Evolutionary conservation across 345 rosid species (phyloP).

Genomic region (Hypericum androsaemum): DNA sequence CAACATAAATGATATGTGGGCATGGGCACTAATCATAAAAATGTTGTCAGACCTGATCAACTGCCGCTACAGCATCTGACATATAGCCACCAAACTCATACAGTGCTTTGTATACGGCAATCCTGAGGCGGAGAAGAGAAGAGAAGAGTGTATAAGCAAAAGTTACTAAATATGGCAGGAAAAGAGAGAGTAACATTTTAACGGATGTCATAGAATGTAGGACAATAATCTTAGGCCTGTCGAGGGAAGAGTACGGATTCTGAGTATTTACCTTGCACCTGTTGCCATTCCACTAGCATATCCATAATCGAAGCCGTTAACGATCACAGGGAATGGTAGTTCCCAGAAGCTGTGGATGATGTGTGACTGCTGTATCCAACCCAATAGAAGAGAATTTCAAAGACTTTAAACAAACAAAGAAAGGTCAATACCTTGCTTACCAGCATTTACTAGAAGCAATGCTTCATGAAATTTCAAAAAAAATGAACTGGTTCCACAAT

Average conservation of each 20-base stretch:
- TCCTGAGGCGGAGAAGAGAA: conserved; percentile 13
- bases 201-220: background rate
- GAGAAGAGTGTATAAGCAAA: too few relatives aligned
- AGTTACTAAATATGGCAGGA: too few relatives aligned
- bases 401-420: too few relatives aligned
- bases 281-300: conserved; percentile 47
- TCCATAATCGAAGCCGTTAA: conserved; percentile 33
- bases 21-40: too few relatives aligned
- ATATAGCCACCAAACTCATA: conserved; percentile 39
- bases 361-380: conserved; percentile 25
- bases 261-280: conserved; percentile 30
- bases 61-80: conserved; percentile 46
- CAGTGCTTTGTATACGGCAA: conserved; percentile 42
- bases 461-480: too few relatives aligned
- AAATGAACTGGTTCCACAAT: too few relatives aligned
- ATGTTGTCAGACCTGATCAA: conserved; percentile 31
- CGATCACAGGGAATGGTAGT: conserved; percentile 26
- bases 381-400: too few relatives aligned
- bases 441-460: too few relatives aligned
- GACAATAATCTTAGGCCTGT: background rate
- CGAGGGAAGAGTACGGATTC: background rate
- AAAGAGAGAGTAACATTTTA: too few relatives aligned
- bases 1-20: too few relatives aligned
- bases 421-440: too few relatives aligned
- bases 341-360: conserved; percentile 42